Base-by-base conservation (phyloP, 116 monocot genomes). In the Zostera marina region DNA sequence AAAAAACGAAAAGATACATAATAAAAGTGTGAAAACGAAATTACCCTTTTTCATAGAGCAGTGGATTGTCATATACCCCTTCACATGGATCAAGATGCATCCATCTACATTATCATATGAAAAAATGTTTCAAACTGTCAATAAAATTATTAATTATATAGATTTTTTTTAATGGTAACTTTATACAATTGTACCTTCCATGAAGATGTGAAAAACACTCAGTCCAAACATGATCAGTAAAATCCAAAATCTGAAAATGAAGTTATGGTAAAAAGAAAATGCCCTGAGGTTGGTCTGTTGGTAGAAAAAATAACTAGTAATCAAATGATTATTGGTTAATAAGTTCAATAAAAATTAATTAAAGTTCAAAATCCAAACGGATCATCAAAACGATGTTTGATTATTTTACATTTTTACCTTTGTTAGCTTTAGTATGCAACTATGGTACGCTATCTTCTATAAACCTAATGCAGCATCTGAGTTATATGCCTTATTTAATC, bases 41-140 rank as follows among this genome's bases (percentile, higher is more conserved):
- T 17, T 84, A 93, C 88, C 93, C 92, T 26, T 87, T 81, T 70
- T 93, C 93, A 66, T 93, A 93, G 63, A 93, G 53, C 5, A 93
- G 53, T 70, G 93, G 93, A 59, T 79, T 84, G 69, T 93, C 87
- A 81, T 71, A 93, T 67, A 64, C 54, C 64, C 81, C 93, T 78
- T 93, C 93, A 53, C 93, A 93, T 61, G 88, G 88, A 73, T 92
- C 92, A 59, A 92, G 83, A 78, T 92, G 92, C 81, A 92, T 92
- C 92, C 92, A 92, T 66, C 92, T 92, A 54, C 25, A 73, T 15
- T 45, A 41, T 21, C 43, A 80, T 16, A 52, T 21, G 52, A 69
- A 7, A 47, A 41, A 44, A 13, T 32, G 32, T 32, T 32, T 32
- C 32, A 32, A 32, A 2, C 32, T 32, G 5, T 32, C 4, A 3